Percentiles rank a stretch among this genome's conserved stretches.
These are phyloP conservation scores for Trichothecium roseum DNA, from an alignment of 2,329 filamentous ascomycete genomes.

Conservation along the genomic window DNA sequence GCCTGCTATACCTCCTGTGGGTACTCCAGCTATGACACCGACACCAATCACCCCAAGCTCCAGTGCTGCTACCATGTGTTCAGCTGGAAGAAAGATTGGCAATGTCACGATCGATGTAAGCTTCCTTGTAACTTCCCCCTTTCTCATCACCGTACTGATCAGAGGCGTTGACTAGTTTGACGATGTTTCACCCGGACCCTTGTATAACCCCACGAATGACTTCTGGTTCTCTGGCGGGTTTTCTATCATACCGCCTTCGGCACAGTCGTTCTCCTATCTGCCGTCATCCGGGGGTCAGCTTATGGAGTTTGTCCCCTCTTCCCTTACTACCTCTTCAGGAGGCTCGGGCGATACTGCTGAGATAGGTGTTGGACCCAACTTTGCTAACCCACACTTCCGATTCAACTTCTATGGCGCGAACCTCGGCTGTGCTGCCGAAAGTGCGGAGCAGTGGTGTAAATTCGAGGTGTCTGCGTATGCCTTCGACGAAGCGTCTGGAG, in stretches of 20 bases:
- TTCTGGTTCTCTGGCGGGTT: slow-evolving; percentile 33
- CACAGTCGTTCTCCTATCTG: slow-evolving; percentile 20
- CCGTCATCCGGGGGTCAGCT: slow-evolving; percentile 28
- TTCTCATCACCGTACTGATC: slow-evolving; percentile 7
- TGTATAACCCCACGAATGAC: slow-evolving; percentile 27
- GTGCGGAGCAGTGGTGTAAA: slow-evolving; percentile 25
- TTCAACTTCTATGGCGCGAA: slow-evolving; percentile 28
- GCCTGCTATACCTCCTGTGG: slow-evolving; percentile 2
- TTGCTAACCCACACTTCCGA: slow-evolving; percentile 24
- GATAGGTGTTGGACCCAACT: slow-evolving; percentile 27
- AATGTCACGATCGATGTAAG: slow-evolving; percentile 27
- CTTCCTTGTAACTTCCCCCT: background rate
- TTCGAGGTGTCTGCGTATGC: slow-evolving; percentile 31
- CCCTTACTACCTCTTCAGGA: slow-evolving; percentile 15
- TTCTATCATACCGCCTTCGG: slow-evolving; percentile 23
- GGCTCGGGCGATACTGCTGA: slow-evolving; percentile 23
- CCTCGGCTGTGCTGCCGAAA: slow-evolving; percentile 25
- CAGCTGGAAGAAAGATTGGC: slow-evolving; percentile 20
- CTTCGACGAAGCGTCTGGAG: slow-evolving; percentile 18
- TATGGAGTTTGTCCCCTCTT: slow-evolving; percentile 27
- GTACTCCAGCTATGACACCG: background rate
- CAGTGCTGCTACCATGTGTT: slow-evolving; percentile 13
- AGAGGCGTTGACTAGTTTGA: no score
- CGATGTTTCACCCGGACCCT: slow-evolving; percentile 20
- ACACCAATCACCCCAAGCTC: background rate